These are phyloP conservation scores for Pisolithus microcarpus DNA, from an alignment of 768 basidiomycete genomes.

Conservation along the genomic window DNA sequence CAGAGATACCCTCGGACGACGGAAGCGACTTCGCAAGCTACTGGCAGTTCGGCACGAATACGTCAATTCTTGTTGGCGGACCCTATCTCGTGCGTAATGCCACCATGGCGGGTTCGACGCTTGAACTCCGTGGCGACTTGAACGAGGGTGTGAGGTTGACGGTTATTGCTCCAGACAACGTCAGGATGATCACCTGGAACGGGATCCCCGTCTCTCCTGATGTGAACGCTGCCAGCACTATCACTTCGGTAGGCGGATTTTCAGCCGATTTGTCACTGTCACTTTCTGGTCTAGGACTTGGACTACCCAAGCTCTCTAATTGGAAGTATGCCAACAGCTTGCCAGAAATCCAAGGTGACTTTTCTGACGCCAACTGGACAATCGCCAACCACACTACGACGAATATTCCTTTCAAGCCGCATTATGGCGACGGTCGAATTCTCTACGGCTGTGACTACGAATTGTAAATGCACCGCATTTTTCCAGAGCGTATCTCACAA, in stretches of 20 bases:
- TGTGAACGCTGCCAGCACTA: conserved; percentile 19
- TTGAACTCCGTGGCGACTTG: conserved; percentile 65
- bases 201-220: conserved; percentile 39
- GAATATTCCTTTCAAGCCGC: conserved; percentile 61
- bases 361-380: conserved; percentile 60
- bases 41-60: conserved; percentile 71
- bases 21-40: conserved; percentile 46
- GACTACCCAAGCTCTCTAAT: conserved; percentile 44
- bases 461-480: conserved; percentile 43
- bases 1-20: conserved; percentile 42
- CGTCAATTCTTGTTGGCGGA: conserved; percentile 57
- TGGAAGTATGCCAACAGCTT: conserved; percentile 76
- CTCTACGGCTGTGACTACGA: conserved; percentile 85
- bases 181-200: conserved; percentile 66
- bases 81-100: conserved; percentile 60
- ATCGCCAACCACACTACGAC: conserved; percentile 66
- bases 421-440: conserved; percentile 70
- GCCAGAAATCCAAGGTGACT: conserved; percentile 55
- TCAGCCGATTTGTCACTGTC: conserved; percentile 38
- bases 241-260: conserved; percentile 39
- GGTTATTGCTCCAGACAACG: conserved; percentile 51
- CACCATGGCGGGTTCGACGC: conserved; percentile 37
- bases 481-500: conserved; percentile 1
- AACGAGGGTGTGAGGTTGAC: conserved; percentile 50
- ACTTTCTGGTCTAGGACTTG: conserved; percentile 24